phyloP scores from a whole-genome alignment of 345 rosid genomes.

The Cardamine occulta region DNA sequence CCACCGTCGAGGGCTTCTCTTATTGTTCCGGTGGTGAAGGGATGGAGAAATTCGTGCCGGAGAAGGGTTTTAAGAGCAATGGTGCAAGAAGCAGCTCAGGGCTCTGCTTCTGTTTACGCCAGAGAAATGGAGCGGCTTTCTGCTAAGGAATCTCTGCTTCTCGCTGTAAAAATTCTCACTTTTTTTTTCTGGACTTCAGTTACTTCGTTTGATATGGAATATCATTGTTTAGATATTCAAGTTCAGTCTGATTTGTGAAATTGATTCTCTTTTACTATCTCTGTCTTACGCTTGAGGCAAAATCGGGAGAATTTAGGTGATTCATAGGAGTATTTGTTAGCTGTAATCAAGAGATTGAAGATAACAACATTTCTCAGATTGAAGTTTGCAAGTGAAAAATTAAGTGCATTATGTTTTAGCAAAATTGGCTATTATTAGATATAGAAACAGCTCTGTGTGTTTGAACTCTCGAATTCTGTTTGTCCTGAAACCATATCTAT shows the following conservation, averaged over 20 bases:
- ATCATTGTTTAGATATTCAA: conserved; percentile 1
- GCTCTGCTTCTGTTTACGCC: conserved; percentile 81
- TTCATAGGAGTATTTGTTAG: background rate
- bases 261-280: conserved; percentile 1
- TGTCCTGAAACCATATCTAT: background rate
- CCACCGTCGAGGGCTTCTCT: conserved; percentile 34
- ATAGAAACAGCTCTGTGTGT: conserved; percentile 4
- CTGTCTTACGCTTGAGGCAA: background rate
- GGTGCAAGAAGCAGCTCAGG: conserved; percentile 74
- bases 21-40: conserved; percentile 30
- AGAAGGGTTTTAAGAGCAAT: conserved; percentile 49
- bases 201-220: conserved; percentile 5
- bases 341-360: conserved; percentile 2
- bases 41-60: conserved; percentile 33
- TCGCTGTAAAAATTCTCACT: conserved; percentile 62
- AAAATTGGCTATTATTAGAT: background rate
- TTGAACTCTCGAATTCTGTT: conserved; percentile 14
- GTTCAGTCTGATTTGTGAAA: background rate
- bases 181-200: background rate
- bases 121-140: conserved; percentile 97
- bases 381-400: background rate
- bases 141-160: conserved; percentile 93
- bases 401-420: conserved; percentile 7
- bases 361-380: background rate
- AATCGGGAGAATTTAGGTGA: background rate